These are phyloP conservation scores for Porcisia hertigi DNA, from an alignment of 208 protist genomes.

Conservation along the genomic window DNA sequence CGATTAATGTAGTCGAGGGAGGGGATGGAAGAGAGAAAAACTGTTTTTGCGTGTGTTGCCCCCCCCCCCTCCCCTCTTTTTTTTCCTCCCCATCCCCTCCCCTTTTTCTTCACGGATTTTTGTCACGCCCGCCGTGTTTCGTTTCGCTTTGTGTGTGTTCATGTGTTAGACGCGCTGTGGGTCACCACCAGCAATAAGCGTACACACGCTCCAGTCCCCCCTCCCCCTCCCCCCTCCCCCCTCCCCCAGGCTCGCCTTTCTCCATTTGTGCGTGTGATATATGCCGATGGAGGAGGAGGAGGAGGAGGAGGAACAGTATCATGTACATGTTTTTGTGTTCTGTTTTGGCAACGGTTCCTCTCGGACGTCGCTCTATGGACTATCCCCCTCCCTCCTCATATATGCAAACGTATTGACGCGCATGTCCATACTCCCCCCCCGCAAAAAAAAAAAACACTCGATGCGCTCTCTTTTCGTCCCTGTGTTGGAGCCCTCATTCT, in stretches of 20 bases:
- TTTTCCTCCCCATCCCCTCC: not conserved
- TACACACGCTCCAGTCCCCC: not conserved
- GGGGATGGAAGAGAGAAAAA: not conserved
- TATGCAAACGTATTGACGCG: not conserved
- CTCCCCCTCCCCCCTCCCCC: not conserved
- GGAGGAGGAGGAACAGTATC: not conserved
- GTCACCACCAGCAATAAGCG: not conserved
- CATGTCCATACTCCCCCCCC: not conserved
- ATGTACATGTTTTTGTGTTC: constrained; percentile 2
- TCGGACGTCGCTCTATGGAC: not conserved
- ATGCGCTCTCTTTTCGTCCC: not conserved
- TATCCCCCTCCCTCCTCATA: not conserved
- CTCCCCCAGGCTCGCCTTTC: not conserved
- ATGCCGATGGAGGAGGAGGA: not conserved
- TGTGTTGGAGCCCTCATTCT: not conserved
- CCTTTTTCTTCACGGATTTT: not conserved
- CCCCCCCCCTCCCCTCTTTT: too few relatives aligned
- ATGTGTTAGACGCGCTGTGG: not conserved
- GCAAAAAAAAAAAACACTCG: not conserved
- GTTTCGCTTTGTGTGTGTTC: not conserved
- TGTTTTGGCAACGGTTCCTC: not conserved
- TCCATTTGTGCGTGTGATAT: not conserved
- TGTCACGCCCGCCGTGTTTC: not conserved
- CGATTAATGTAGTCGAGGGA: not conserved
- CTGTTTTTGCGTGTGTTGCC: not conserved